A percentile compares a stretch with the other conserved stretches of the same genome.
phyloP scores from a whole-genome alignment of 257 asterid species.

The Coffea canephora region DNA sequence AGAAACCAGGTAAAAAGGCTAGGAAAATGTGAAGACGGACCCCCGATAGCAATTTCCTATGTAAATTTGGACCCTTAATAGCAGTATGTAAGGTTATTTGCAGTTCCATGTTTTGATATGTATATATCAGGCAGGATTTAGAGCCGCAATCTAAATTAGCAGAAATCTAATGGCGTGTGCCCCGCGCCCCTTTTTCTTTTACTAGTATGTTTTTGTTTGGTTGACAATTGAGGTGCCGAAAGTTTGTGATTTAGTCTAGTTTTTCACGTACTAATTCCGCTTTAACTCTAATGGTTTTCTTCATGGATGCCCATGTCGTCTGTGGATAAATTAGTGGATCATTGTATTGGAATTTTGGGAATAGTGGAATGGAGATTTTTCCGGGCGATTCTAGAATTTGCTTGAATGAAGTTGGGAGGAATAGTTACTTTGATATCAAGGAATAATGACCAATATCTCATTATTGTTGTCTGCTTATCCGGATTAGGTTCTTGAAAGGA shows the following conservation, averaged over 20 bases:
- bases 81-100: not conserved
- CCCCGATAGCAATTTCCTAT: not conserved
- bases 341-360: not conserved
- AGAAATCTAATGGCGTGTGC: not conserved
- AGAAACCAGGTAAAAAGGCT: slow-evolving; percentile 26
- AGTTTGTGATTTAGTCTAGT: not conserved
- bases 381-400: slow-evolving; percentile 10
- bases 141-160: not conserved
- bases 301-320: not conserved
- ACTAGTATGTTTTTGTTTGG: not conserved
- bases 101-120: not conserved
- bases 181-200: not conserved
- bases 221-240: not conserved
- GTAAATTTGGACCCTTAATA: not conserved
- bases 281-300: not conserved
- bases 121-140: not conserved
- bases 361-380: not conserved
- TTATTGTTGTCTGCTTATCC: no score
- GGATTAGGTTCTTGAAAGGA: not conserved
- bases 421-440: not conserved
- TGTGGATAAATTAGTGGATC: not conserved
- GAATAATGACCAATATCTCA: not conserved
- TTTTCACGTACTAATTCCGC: not conserved
- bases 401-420: not conserved
- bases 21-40: not conserved